Evolutionary conservation across 1,284 basidiomycete genomes (phyloP).

Genomic region (Trichosporon faecale): DNA sequence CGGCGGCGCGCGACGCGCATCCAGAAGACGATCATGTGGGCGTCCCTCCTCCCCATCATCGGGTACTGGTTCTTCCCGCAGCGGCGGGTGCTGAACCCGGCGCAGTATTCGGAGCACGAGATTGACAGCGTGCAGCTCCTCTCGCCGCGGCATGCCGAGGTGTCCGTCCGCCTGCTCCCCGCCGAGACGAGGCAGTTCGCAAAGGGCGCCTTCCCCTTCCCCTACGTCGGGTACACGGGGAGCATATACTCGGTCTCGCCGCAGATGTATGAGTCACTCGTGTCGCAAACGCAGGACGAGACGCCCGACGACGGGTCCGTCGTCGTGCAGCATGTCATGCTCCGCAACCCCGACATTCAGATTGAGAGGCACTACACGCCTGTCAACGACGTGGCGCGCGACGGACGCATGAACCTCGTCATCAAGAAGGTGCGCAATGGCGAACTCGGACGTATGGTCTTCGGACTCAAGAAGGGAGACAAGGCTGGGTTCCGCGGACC

Average conservation of each 20-base stretch:
- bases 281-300: conserved; percentile 20
- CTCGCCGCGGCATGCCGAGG: conserved; percentile 35
- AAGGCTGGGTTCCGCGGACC: conserved; percentile 47
- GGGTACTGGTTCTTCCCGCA: conserved; percentile 12
- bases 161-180: conserved; percentile 21
- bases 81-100: conserved; percentile 24
- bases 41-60: conserved; percentile 16
- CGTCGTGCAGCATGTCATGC: conserved; percentile 48
- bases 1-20: not conserved
- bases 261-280: conserved; percentile 4
- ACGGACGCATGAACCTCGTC: conserved; percentile 40
- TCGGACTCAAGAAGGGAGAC: conserved; percentile 37
- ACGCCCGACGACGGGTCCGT: conserved; percentile 25
- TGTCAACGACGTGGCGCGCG: conserved; percentile 40
- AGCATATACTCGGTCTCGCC: conserved; percentile 3
- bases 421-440: conserved; percentile 50
- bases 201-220: conserved; percentile 1
- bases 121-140: conserved; percentile 25
- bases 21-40: conserved; percentile 6
- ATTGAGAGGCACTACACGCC: conserved; percentile 52
- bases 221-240: not conserved
- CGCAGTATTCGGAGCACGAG: conserved; percentile 40
- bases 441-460: conserved; percentile 48
- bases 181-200: conserved; percentile 14
- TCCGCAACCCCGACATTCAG: conserved; percentile 47